A percentile compares a stretch with the other conserved stretches of the same genome.
phyloP scores from a whole-genome alignment of 495 filamentous ascomycete genomes.

The Letharia columbiana region DNA sequence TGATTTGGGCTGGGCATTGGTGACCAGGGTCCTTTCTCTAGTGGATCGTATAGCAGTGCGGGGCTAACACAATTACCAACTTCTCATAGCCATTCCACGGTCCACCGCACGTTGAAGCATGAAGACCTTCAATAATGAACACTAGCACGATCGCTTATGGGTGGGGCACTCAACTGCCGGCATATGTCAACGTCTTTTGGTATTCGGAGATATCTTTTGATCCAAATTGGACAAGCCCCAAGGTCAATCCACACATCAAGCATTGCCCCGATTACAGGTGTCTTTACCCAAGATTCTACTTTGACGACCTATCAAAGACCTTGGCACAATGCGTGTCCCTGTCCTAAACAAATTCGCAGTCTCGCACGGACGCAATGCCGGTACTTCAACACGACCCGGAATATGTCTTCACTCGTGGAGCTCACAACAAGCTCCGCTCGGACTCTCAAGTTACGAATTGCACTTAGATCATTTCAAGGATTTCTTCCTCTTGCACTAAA shows the following conservation, averaged over 20 bases:
- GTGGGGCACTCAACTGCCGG: conserved; percentile 4
- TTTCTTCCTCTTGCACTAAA: background rate
- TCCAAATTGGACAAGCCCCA: background rate
- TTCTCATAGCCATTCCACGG: background rate
- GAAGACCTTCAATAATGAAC: background rate
- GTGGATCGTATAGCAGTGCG: background rate
- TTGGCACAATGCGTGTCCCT: background rate
- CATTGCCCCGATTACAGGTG: background rate
- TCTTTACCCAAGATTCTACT: background rate
- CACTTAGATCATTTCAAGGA: background rate
- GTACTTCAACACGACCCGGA: background rate
- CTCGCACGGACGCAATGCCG: background rate
- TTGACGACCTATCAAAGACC: background rate
- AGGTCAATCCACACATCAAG: background rate
- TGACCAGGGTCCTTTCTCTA: background rate
- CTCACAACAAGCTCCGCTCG: background rate
- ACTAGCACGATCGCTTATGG: background rate
- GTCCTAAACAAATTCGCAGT: background rate
- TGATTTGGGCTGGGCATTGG: background rate
- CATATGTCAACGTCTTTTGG: background rate
- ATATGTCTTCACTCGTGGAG: background rate
- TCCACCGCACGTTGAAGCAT: background rate
- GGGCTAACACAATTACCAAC: background rate
- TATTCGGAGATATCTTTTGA: conserved; percentile 1
- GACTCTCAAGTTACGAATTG: background rate